Conservation (phyloP, 140 eudicot species). For the Oenanthe javanica region DNA sequence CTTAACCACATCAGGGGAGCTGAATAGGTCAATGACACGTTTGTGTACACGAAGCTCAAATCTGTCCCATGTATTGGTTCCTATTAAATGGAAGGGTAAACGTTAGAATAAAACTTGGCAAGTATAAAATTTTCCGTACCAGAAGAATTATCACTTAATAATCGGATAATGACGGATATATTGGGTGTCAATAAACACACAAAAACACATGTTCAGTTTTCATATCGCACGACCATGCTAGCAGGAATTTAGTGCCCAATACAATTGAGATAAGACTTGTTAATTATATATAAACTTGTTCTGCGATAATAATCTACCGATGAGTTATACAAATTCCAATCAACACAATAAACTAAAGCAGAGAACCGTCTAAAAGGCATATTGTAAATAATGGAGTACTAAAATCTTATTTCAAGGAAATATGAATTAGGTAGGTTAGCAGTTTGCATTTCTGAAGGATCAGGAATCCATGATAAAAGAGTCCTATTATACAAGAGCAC, state of each 20-base stretch:
- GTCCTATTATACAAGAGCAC: not conserved
- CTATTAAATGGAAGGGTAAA: slow-evolving; percentile 1
- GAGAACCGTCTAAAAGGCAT: not conserved
- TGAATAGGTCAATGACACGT: slow-evolving; percentile 59
- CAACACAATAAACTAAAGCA: not conserved
- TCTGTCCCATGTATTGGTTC: slow-evolving; percentile 56
- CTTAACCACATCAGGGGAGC: slow-evolving; percentile 58
- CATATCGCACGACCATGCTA: not conserved
- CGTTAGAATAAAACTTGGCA: not conserved
- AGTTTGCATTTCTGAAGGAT: not conserved
- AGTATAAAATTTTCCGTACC: not conserved
- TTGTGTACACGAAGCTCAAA: slow-evolving; percentile 64
- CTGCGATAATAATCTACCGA: not conserved
- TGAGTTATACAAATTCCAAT: not conserved
- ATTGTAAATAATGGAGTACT: not conserved
- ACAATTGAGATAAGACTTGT: not conserved
- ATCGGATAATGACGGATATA: no score
- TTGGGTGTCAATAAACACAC: not conserved
- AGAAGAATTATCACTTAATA: not conserved
- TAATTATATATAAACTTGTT: not conserved
- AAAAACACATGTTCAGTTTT: not conserved
- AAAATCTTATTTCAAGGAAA: not conserved
- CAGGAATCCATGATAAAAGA: not conserved
- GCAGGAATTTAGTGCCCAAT: not conserved
- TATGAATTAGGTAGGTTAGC: not conserved